Conservation (phyloP, 768 basidiomycete species). For the Agaricus sinodeliciosus region DNA sequence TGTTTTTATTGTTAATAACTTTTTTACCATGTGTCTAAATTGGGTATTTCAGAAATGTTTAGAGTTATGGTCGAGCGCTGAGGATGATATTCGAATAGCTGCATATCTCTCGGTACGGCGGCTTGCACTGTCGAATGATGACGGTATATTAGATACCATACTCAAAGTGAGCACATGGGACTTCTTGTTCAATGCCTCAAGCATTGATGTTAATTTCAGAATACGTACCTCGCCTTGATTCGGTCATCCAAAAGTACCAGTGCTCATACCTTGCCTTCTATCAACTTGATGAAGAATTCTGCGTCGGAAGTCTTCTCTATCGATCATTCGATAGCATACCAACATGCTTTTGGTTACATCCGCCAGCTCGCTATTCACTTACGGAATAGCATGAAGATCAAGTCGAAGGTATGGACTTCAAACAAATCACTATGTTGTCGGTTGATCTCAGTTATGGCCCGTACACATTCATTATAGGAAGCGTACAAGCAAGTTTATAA, state of each 20-base stretch:
- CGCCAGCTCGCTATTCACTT: constrained; percentile 92
- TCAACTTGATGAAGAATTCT: constrained; percentile 97
- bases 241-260: constrained; percentile 83
- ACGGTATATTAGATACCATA: constrained; percentile 75
- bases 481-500: constrained; percentile 94
- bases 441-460: not conserved
- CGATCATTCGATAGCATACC: constrained; percentile 70
- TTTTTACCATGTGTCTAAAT: constrained; percentile 8
- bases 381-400: constrained; percentile 84
- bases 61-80: constrained; percentile 74
- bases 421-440: not conserved
- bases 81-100: constrained; percentile 78
- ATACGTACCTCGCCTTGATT: constrained; percentile 82
- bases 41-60: constrained; percentile 57
- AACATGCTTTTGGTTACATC: constrained; percentile 94
- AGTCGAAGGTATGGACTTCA: constrained; percentile 56
- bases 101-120: constrained; percentile 81
- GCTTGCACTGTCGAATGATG: constrained; percentile 72
- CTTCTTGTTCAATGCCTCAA: not conserved
- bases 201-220: constrained; percentile 37
- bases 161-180: constrained; percentile 55
- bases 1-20: not conserved
- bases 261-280: constrained; percentile 79
- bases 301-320: constrained; percentile 88
- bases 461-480: constrained; percentile 45